A percentile compares a stretch with the other conserved stretches of the same genome.
These are phyloP conservation scores for Thelonectria rubi DNA, from an alignment of 2,329 filamentous ascomycete genomes.

Conservation along the genomic window DNA sequence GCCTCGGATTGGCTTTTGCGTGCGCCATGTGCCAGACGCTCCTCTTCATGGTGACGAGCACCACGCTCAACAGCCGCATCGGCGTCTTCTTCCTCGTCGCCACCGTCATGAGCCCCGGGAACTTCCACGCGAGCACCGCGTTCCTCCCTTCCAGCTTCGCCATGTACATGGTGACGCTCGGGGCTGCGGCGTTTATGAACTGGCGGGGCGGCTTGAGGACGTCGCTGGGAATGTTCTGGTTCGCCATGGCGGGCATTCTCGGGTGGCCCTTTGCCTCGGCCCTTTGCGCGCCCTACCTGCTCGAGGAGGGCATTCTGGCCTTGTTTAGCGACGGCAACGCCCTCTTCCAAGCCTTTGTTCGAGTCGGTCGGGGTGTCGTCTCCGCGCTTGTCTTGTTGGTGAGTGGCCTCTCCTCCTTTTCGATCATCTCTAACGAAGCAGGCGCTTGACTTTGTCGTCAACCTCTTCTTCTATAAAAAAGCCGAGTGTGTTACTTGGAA, in stretches of 20 bases:
- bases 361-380: conserved; percentile 73
- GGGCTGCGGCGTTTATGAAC: conserved; percentile 89
- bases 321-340: conserved; percentile 65
- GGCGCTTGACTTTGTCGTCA: conserved; percentile 75
- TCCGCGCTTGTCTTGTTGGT: conserved; percentile 76
- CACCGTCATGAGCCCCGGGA: conserved; percentile 82
- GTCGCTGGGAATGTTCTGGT: conserved; percentile 87
- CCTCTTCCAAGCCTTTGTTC: conserved; percentile 65
- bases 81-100: conserved; percentile 85
- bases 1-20: conserved; percentile 75
- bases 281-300: conserved; percentile 79
- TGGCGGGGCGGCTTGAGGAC: conserved; percentile 84
- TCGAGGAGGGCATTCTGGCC: conserved; percentile 75
- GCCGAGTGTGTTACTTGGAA: conserved; percentile 84
- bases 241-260: conserved; percentile 83
- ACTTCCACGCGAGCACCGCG: conserved; percentile 89
- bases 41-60: conserved; percentile 80
- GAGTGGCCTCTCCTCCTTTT: conserved; percentile 44
- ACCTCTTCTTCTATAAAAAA: conserved; percentile 87
- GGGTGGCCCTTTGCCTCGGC: conserved; percentile 96
- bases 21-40: conserved; percentile 86
- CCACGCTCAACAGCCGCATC: conserved; percentile 81
- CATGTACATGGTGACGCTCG: conserved; percentile 93
- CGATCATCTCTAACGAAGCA: conserved; percentile 45
- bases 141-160: conserved; percentile 95